Evolutionary conservation across 257 asterid species (phyloP), one percentile per base, ranked within the genome.

Genomic region (Penstemon newberryi): DNA sequence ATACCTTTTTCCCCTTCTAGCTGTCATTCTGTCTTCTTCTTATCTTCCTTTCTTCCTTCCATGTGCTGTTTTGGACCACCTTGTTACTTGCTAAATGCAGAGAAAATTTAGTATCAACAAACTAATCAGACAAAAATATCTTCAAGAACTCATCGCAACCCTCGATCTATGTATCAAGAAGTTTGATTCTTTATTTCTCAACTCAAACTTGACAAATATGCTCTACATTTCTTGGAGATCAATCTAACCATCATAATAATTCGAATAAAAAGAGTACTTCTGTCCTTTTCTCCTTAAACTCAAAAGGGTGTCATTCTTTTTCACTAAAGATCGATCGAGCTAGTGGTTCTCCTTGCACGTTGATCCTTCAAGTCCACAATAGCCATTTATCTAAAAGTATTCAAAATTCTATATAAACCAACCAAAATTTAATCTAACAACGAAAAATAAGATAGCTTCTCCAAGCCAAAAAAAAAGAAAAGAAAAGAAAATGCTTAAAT

Each of bases 1-100:
- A 25, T 25, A 61, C 67, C 56, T 46, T 68, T 73, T 53, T 25
- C 66, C 56, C 9, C 5, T 60, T 67, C 52, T 70, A 80, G 85
- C 85, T 77, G 85, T 73, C 78, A 54, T 10, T 7, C 40, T 80
- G 80, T 77, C 73, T 66, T 73, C 47, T 77, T 80, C 67, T 66
- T 59, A 60, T 59, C 66, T 38, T 59, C 74, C 41, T 45, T 44
- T 68, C 52, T 38, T 15, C 70, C 51, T 69, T 25, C 69, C 85
- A 77, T 80, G 85, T 77, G 85, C 80, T 40, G 66, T 60, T 66
- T 62, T 66, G 82, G 80, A 73, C 85, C 82, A 80, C 79, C 64
- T 39, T 74, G 40, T 47, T 18, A 33, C 54, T 47, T 9, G 19
- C 58, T 4, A 38, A 58, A 38, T 40, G 5, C 54, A 49, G 8